Percentiles rank a stretch among this genome's conserved stretches.
phyloP scores from a whole-genome alignment of 805 yeast genomes.

The Ogataea angusta region DNA sequence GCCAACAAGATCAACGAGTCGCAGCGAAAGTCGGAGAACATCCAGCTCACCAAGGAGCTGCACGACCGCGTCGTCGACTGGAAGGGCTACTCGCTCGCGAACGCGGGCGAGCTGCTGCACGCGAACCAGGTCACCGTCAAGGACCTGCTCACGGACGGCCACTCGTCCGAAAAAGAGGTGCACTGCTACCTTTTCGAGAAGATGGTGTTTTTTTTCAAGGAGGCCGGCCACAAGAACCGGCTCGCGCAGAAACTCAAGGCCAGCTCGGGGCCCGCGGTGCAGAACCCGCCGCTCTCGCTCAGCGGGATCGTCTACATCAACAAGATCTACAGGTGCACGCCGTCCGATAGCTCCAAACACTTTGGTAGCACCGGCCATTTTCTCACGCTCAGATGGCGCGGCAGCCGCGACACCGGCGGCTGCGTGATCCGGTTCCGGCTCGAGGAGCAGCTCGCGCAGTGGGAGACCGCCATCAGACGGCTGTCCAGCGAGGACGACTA shows the following conservation, averaged over 20 bases:
- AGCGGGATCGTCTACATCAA: constrained; percentile 32
- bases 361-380: constrained; percentile 47
- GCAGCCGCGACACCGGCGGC: constrained; percentile 80
- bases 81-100: constrained; percentile 79
- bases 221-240: constrained; percentile 47
- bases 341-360: constrained; percentile 31
- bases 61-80: constrained; percentile 79
- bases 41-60: constrained; percentile 63
- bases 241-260: constrained; percentile 48
- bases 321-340: constrained; percentile 25
- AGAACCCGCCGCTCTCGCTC: constrained; percentile 22
- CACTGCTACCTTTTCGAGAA: constrained; percentile 83
- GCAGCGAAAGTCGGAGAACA: constrained; percentile 87
- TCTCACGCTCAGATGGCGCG: constrained; percentile 74
- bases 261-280: constrained; percentile 35
- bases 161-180: constrained; percentile 78
- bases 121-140: constrained; percentile 68
- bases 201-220: constrained; percentile 62
- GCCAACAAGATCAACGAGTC: constrained; percentile 90
- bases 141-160: constrained; percentile 49
- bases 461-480: constrained; percentile 66
- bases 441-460: constrained; percentile 78
- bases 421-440: constrained; percentile 78
- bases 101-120: constrained; percentile 81
- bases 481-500: constrained; percentile 34